Percentiles rank a stretch among this genome's conserved stretches.
phyloP scores from a whole-genome alignment of 768 basidiomycete species.

The Lentinus brumalis region DNA sequence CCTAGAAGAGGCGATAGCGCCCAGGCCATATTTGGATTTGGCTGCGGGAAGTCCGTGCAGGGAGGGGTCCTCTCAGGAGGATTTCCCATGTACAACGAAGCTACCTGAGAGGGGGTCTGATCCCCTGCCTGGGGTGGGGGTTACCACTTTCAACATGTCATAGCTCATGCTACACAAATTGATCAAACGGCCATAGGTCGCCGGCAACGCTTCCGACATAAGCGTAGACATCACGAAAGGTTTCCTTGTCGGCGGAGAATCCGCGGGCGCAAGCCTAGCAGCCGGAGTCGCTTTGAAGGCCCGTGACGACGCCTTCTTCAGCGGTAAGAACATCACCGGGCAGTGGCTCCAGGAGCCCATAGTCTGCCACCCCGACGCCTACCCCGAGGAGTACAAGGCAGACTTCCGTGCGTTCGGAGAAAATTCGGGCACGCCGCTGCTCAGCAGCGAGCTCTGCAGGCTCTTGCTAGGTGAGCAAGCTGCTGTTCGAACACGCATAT shows the following conservation, averaged over 20 bases:
- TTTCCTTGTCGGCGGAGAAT: slow-evolving; percentile 29
- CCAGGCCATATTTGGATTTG: too few relatives aligned
- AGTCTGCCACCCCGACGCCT: slow-evolving; percentile 15
- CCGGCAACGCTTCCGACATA: slow-evolving; percentile 10
- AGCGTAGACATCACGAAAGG: slow-evolving; percentile 25
- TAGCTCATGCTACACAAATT: too few relatives aligned
- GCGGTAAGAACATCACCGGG: slow-evolving; percentile 24
- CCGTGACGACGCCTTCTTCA: slow-evolving; percentile 31
- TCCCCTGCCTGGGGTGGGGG: too few relatives aligned
- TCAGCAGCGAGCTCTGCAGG: slow-evolving; percentile 2
- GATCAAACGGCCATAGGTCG: slow-evolving; percentile 3
- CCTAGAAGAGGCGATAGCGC: too few relatives aligned
- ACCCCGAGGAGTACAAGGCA: slow-evolving; percentile 25
- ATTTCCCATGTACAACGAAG: too few relatives aligned
- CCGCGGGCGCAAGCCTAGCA: slow-evolving; percentile 28
- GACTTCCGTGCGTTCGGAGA: slow-evolving; percentile 27
- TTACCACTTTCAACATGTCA: too few relatives aligned
- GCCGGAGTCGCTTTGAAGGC: slow-evolving; percentile 26
- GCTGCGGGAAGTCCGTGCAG: too few relatives aligned
- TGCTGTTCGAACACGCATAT: too few relatives aligned
- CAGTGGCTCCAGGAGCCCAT: slow-evolving; percentile 27
- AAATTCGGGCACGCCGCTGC: slow-evolving; percentile 20
- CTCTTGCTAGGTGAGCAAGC: background rate
- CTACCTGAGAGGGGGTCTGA: too few relatives aligned
- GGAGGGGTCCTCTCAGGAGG: too few relatives aligned